Evolutionary conservation across 164 flowering plant species (phyloP).

Genomic region (Brasenia schreberi): DNA sequence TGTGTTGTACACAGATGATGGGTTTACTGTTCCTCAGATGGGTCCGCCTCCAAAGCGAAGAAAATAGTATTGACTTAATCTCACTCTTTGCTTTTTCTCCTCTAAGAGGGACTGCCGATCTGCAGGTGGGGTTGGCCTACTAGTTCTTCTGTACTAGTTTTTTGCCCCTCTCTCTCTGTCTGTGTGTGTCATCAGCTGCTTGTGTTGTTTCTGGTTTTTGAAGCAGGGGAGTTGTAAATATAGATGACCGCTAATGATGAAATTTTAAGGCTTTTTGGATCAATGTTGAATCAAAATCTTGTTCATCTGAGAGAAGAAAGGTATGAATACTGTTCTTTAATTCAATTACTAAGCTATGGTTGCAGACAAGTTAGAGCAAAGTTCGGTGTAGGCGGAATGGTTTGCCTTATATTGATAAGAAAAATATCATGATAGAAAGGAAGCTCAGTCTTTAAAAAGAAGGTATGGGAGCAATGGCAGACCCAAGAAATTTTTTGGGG

Average conservation of each 20-base stretch:
- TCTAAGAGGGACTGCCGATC: not conserved
- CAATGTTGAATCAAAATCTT: too few species aligned
- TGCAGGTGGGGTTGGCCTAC: not conserved
- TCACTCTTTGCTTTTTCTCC: not conserved
- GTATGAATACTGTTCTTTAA: too few species aligned
- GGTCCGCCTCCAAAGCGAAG: conserved; percentile 48
- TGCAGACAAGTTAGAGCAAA: too few species aligned
- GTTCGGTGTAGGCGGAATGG: too few species aligned
- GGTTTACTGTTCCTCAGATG: conserved; percentile 68
- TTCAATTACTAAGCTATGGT: too few species aligned
- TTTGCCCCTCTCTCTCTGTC: conserved; percentile 4
- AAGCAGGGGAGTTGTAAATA: not conserved
- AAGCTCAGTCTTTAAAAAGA: too few species aligned
- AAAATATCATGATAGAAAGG: too few species aligned
- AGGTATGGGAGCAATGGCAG: too few species aligned
- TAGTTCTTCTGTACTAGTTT: conserved; percentile 5
- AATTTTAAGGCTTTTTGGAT: not conserved
- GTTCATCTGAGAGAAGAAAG: too few species aligned
- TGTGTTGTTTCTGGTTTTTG: not conserved
- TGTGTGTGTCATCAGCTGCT: not conserved
- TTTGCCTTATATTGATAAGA: too few species aligned
- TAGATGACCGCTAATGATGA: not conserved
- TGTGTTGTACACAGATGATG: conserved; percentile 36
- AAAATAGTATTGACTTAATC: conserved; percentile 19
- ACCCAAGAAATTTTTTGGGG: too few species aligned